phyloP scores from a whole-genome alignment of 805 yeast genomes.

The Cyberlindnera petersonii region DNA sequence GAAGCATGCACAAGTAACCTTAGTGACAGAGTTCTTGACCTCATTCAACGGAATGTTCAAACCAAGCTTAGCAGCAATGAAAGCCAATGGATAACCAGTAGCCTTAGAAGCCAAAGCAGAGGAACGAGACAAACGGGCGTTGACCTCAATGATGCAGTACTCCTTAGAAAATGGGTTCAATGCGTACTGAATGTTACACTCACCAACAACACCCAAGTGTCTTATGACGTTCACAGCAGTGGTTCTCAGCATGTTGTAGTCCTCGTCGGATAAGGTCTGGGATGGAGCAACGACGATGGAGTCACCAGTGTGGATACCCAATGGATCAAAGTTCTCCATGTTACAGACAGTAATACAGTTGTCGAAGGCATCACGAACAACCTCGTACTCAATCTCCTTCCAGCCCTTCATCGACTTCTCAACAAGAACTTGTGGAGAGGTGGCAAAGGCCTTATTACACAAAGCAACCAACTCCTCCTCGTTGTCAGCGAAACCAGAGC shows the following conservation, averaged over 20 bases:
- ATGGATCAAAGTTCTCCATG: slow-evolving; percentile 98
- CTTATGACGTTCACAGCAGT: slow-evolving; percentile 97
- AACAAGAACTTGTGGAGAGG: slow-evolving; percentile 92
- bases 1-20: slow-evolving; percentile 92
- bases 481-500: slow-evolving; percentile 93
- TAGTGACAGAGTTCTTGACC: slow-evolving; percentile 93
- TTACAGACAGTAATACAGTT: slow-evolving; percentile 98
- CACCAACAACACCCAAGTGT: slow-evolving; percentile 98
- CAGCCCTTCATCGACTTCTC: slow-evolving; percentile 97
- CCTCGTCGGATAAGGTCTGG: slow-evolving; percentile 94
- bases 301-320: slow-evolving; percentile 98
- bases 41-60: slow-evolving; percentile 93
- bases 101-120: slow-evolving; percentile 98
- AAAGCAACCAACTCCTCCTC: slow-evolving; percentile 78
- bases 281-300: slow-evolving; percentile 99
- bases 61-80: slow-evolving; percentile 97
- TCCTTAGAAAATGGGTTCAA: slow-evolving; percentile 94
- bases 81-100: slow-evolving; percentile 97
- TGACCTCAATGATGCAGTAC: slow-evolving; percentile 94
- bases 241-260: slow-evolving; percentile 94
- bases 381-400: slow-evolving; percentile 99
- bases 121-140: slow-evolving; percentile 94
- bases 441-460: slow-evolving; percentile 81
- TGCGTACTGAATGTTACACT: slow-evolving; percentile 97
- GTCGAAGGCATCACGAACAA: slow-evolving; percentile 91